Evolutionary conservation across 2,329 filamentous ascomycete genomes (phyloP), one percentile per base, ranked within the genome.

Genomic region (Nigrospora osmanthi): DNA sequence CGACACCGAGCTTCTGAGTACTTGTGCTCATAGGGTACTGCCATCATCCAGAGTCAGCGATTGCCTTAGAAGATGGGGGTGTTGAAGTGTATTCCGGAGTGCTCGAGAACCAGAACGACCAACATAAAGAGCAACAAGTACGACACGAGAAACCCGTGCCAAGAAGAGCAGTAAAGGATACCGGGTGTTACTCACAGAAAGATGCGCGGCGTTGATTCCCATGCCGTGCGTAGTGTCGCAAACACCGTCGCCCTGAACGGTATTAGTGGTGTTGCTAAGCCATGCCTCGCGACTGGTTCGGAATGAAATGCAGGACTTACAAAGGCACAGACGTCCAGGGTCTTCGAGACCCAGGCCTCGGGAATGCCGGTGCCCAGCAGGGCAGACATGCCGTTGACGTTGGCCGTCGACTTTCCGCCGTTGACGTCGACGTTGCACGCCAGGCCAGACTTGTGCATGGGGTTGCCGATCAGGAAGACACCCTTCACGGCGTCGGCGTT

Each of bases 401-500:
- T 34, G 15, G 37, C 38, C 35, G 45, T 47, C 12, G 45, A 44
- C 16, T 13, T 23, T 32, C 42, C 42, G 35, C 45, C 45, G 28
- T 35, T 42, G 32, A 34, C 19, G 30, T 47, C 45, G 28, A 47
- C 38, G 30, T 47, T 47, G 38, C 45, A 47, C 23, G 36, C 42
- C 19, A 47, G 37, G 15, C 45, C 45, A 30, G 45, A 30, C 38
- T 44, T 47, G 45, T 41, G 45, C 33, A n/a, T 28, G n/a, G 45
- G 45, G 42, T 47, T 36, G 30, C 45, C 45, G 19, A 47, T 47
- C 4, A 47, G 23, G 17, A 47, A 47, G 6, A 35, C 45, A 14
- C 45, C 45, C 42, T 44, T 47, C 19, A 47, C 45, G 15, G 45
- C 45, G 33, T 44, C 30, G 35, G 44, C 44, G 15, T 7, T 14